A percentile compares a stretch with the other conserved stretches of the same genome.
phyloP scores from a whole-genome alignment of 148 eudicot genomes.

The Heliosperma pusillum region DNA sequence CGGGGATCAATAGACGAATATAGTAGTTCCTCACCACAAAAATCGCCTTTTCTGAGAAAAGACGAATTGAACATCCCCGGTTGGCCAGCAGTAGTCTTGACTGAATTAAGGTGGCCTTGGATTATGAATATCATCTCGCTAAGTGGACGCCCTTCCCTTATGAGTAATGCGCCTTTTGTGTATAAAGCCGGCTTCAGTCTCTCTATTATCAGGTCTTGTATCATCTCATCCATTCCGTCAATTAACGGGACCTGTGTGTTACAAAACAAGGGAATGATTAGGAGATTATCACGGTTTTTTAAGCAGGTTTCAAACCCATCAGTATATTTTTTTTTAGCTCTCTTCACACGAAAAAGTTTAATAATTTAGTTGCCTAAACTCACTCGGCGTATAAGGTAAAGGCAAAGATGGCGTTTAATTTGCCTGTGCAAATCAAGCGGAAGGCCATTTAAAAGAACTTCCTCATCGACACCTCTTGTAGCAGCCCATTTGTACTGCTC shows the following conservation, averaged over 20 bases:
- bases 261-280: no score
- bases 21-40: constrained; percentile 59
- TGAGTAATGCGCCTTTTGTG: constrained; percentile 37
- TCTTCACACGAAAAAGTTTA: no score
- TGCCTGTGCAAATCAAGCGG: constrained; percentile 47
- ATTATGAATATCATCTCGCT: constrained; percentile 58
- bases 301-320: no score
- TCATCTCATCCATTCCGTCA: constrained; percentile 52
- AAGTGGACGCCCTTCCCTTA: constrained; percentile 52
- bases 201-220: constrained; percentile 56
- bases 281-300: no score
- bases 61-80: constrained; percentile 48
- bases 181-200: constrained; percentile 51
- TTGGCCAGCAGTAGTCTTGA: constrained; percentile 47
- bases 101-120: constrained; percentile 55
- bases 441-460: constrained; percentile 45
- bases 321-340: no score
- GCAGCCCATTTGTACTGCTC: constrained; percentile 65
- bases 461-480: constrained; percentile 61
- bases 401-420: constrained; percentile 60
- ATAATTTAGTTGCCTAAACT: not conserved
- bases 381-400: constrained; percentile 48
- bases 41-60: constrained; percentile 44
- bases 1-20: constrained; percentile 55
- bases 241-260: constrained; percentile 46